Evolutionary conservation across 345 rosid genomes (phyloP).

Genomic region (Arabis alpina): DNA sequence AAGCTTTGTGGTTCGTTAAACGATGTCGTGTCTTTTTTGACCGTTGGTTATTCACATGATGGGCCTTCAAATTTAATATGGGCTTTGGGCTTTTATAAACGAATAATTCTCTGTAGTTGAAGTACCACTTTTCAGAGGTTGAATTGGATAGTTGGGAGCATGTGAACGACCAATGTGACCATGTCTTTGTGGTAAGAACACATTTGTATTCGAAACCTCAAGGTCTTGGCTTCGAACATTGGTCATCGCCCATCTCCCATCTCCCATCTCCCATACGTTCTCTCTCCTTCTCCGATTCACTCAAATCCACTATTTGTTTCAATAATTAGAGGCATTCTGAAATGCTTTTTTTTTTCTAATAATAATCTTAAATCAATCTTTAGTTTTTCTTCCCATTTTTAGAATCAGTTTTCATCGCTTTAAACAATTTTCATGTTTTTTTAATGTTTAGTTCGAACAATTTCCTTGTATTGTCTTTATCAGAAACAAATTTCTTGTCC

Average conservation of each 20-base stretch:
- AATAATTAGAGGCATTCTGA: constrained; percentile 24
- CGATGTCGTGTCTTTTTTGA: constrained; percentile 33
- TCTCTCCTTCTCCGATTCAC: background rate
- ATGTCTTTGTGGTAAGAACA: constrained; percentile 11
- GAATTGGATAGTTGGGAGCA: background rate
- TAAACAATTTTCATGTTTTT: no score
- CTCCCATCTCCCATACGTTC: fast-evolving
- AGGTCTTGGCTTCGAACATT: constrained; percentile 27
- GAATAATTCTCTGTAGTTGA: background rate
- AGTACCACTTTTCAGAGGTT: background rate
- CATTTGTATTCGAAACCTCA: background rate
- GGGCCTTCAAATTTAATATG: constrained; percentile 3
- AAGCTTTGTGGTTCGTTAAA: constrained; percentile 9
- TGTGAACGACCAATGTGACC: constrained; percentile 6
- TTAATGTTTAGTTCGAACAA: no score
- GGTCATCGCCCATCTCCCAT: constrained; percentile 8
- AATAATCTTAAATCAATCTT: no score
- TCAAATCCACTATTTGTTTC: background rate
- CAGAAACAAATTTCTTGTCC: no score
- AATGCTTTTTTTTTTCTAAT: constrained; percentile 3
- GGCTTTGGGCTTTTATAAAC: constrained; percentile 5
- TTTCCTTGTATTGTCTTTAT: no score
- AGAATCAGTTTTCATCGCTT: no score
- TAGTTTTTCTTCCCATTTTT: no score
- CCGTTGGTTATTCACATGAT: constrained; percentile 25